Evolutionary conservation across 2,329 filamentous ascomycete species (phyloP).

Genomic region (Cladosporium sp.): DNA sequence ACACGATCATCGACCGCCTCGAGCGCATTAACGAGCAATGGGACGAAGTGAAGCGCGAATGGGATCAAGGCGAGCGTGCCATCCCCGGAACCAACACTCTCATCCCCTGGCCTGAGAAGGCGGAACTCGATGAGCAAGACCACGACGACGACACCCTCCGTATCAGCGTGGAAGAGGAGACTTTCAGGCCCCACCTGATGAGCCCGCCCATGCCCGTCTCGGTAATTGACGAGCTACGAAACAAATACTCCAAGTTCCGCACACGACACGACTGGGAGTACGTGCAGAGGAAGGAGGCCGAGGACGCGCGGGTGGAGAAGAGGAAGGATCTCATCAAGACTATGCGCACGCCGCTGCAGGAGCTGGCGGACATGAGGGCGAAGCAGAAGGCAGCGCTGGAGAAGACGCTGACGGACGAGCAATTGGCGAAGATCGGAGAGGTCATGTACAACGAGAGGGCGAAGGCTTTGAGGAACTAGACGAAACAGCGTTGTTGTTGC

Average conservation of each 20-base stretch:
- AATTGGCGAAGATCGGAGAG: slow-evolving; percentile 40
- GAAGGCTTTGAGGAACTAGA: slow-evolving; percentile 1
- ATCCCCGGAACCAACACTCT: slow-evolving; percentile 67
- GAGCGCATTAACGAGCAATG: slow-evolving; percentile 33
- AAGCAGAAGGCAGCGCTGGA: slow-evolving; percentile 36
- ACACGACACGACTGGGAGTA: slow-evolving; percentile 75
- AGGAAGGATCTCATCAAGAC: slow-evolving; percentile 36
- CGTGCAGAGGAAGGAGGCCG: slow-evolving; percentile 58
- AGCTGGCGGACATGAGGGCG: slow-evolving; percentile 37
- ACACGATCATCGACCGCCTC: slow-evolving; percentile 74
- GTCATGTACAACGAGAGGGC: slow-evolving; percentile 31
- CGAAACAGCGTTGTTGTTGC: not conserved
- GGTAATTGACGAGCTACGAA: slow-evolving; percentile 83
- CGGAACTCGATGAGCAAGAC: slow-evolving; percentile 46
- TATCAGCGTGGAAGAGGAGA: slow-evolving; percentile 67
- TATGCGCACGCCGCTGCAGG: slow-evolving; percentile 46
- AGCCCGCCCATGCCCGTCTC: slow-evolving; percentile 70
- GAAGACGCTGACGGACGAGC: slow-evolving; percentile 32
- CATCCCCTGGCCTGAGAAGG: slow-evolving; percentile 70
- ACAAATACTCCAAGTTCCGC: slow-evolving; percentile 77
- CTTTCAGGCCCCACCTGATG: slow-evolving; percentile 74
- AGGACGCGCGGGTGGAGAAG: slow-evolving; percentile 49
- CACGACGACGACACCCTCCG: slow-evolving; percentile 67
- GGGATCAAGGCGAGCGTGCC: slow-evolving; percentile 44
- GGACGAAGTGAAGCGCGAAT: slow-evolving; percentile 42